These are phyloP conservation scores for Clavaria fumosa DNA, from an alignment of 768 basidiomycete species.

Conservation along the genomic window DNA sequence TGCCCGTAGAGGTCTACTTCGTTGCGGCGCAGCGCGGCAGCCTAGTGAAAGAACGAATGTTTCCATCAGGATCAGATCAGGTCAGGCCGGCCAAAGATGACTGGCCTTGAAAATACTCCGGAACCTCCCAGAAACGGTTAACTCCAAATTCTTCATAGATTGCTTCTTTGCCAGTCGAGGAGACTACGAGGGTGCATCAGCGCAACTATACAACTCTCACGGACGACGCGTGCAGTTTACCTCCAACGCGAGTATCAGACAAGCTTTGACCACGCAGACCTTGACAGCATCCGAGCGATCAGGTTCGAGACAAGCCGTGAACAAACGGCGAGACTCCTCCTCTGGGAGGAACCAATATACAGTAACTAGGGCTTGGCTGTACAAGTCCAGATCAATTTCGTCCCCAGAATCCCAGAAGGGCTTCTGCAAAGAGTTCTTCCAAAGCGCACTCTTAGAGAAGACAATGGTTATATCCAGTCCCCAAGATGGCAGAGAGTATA, in stretches of 20 bases:
- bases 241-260: constrained; percentile 52
- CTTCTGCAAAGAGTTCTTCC: constrained; percentile 25
- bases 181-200: constrained; percentile 24
- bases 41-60: constrained; percentile 19
- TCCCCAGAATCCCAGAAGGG: constrained; percentile 63
- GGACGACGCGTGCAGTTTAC: constrained; percentile 19
- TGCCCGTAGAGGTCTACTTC: constrained; percentile 48
- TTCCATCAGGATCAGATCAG: background rate
- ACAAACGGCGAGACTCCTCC: constrained; percentile 44
- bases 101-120: constrained; percentile 41
- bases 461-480: background rate
- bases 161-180: constrained; percentile 40
- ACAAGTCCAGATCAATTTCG: constrained; percentile 61
- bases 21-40: constrained; percentile 33
- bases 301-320: constrained; percentile 51
- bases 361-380: constrained; percentile 58
- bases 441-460: constrained; percentile 17
- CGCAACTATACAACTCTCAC: background rate
- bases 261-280: constrained; percentile 60
- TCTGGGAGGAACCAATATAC: constrained; percentile 56
- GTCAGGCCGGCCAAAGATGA: background rate
- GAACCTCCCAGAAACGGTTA: constrained; percentile 30
- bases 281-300: constrained; percentile 74
- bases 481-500: background rate
- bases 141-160: constrained; percentile 32